Evolutionary conservation across 2,329 filamentous ascomycete genomes (phyloP), one percentile per base, ranked within the genome.

Genomic region (Magnaporthiopsis rhizophila): DNA sequence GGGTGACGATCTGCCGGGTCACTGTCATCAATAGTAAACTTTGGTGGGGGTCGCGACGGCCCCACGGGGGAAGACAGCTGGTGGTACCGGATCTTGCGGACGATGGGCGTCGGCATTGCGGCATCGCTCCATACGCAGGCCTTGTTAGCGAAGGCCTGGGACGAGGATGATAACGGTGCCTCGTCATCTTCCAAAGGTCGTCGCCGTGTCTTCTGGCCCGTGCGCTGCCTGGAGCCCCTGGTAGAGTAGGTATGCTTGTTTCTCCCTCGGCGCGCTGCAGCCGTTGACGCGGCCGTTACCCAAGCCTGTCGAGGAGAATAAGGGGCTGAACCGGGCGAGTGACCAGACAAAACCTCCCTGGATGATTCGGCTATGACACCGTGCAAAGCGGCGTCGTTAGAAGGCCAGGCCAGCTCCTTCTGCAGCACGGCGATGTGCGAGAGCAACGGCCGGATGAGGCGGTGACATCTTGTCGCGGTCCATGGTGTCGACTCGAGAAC

Each of bases 391-490:
- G 34, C 30, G n/a, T 59, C 56, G 21, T 36, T 59, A 8, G 63
- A 62, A 3, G 30, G 38, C n/a, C 30, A 59, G 26, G 59, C 69
- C 56, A 62, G 69, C 12, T 78, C 70, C 58, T 74, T 77, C 50
- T 76, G 75, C 7, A 82, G 69, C 2, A 73, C 70, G n/a, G 72
- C 68, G 30, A 83, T 68, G 12, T 80, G 76, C 9, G 77, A 74
- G 36, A 81, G 74, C 0, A 83, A 69, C 45, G 81, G 80, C 3
- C 80, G 78, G 24, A 83, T 74, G 7, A 82, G 69, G 2, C 79
- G 75, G 61, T 79, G 76, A 59, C 80, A 83, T 64, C 79, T 73
- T 62, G 78, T 75, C 6, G 80, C 78, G 5, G 79, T 82, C 81
- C 81, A 83, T 15, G 72, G 73, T 59, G 75, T 57, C 24, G 34